Evolutionary conservation across 768 basidiomycete genomes (phyloP).

Genomic region (Saitozyma podzolica): DNA sequence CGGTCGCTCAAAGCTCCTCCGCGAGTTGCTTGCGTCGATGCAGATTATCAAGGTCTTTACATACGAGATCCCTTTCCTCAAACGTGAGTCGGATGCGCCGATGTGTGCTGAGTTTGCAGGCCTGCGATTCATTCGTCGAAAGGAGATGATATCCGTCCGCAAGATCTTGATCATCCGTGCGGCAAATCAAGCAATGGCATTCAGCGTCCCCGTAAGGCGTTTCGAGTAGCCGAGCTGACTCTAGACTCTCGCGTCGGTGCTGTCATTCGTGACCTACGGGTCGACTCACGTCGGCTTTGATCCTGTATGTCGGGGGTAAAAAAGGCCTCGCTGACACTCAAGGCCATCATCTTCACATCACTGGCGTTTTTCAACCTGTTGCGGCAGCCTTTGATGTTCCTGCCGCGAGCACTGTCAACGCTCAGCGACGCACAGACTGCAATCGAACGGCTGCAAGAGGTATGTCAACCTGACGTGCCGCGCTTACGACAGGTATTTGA

Average conservation of each 20-base stretch:
- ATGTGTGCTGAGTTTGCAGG: slow-evolving; percentile 52
- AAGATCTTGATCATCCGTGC: slow-evolving; percentile 65
- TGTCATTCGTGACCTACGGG: slow-evolving; percentile 69
- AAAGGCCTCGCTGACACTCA: slow-evolving; percentile 2
- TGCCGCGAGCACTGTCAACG: slow-evolving; percentile 57
- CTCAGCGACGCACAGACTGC: slow-evolving; percentile 69
- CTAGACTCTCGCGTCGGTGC: slow-evolving; percentile 66
- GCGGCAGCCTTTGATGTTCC: slow-evolving; percentile 61
- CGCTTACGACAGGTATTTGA: slow-evolving; percentile 55
- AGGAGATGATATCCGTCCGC: slow-evolving; percentile 62
- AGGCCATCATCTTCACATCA: slow-evolving; percentile 67
- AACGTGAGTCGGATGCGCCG: slow-evolving; percentile 55
- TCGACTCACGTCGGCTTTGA: slow-evolving; percentile 61
- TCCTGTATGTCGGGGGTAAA: slow-evolving; percentile 49
- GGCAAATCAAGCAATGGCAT: slow-evolving; percentile 58
- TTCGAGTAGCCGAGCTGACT: slow-evolving; percentile 5
- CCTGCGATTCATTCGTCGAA: slow-evolving; percentile 59
- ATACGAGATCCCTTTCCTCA: slow-evolving; percentile 68
- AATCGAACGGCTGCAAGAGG: slow-evolving; percentile 57
- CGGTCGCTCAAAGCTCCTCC: slow-evolving; percentile 63
- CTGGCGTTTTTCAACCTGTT: slow-evolving; percentile 65
- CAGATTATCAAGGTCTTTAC: slow-evolving; percentile 75
- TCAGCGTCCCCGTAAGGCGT: slow-evolving; percentile 18
- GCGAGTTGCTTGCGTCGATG: slow-evolving; percentile 68
- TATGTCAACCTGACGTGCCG: slow-evolving; percentile 7